Evolutionary conservation across 2,329 filamentous ascomycete genomes (phyloP).

Genomic region (Uncinocarpus reesii): DNA sequence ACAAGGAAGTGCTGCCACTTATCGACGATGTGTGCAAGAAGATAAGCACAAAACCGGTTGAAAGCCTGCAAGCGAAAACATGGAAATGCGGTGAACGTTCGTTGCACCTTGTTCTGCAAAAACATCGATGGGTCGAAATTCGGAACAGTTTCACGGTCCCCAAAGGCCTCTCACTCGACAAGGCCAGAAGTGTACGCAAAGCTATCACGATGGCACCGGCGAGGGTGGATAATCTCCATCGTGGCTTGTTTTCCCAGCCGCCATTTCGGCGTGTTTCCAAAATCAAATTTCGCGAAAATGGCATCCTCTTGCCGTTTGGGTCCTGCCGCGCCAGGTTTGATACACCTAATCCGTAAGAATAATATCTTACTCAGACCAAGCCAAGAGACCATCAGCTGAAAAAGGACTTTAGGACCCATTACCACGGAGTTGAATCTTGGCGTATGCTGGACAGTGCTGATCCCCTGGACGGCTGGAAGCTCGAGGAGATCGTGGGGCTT

Average conservation of each 20-base stretch:
- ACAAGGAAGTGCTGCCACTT: constrained; percentile 21
- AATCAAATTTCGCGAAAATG: constrained; percentile 29
- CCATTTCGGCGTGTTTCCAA: constrained; percentile 23
- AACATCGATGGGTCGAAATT: constrained; percentile 26
- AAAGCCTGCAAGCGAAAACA: constrained; percentile 20
- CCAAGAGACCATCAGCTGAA: not conserved
- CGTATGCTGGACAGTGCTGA: constrained; percentile 31
- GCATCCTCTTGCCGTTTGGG: constrained; percentile 36
- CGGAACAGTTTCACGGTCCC: not conserved
- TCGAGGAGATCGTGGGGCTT: constrained; percentile 21
- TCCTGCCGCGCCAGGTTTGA: constrained; percentile 24
- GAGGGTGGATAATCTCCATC: constrained; percentile 28
- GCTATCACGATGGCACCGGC: constrained; percentile 23
- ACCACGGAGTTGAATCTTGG: constrained; percentile 25
- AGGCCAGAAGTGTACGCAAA: constrained; percentile 22
- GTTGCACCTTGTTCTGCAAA: constrained; percentile 25
- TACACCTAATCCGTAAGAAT: constrained; percentile 35
- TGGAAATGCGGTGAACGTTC: constrained; percentile 23
- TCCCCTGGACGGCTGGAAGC: constrained; percentile 31
- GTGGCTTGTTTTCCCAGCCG: constrained; percentile 20
- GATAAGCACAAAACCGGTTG: not conserved
- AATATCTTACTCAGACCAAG: not conserved
- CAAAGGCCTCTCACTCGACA: not conserved
- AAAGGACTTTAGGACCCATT: constrained; percentile 27
- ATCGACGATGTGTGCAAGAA: constrained; percentile 18